Base-by-base conservation (phyloP, 1,139 yeast species). In the Candida glucosophila region DNA sequence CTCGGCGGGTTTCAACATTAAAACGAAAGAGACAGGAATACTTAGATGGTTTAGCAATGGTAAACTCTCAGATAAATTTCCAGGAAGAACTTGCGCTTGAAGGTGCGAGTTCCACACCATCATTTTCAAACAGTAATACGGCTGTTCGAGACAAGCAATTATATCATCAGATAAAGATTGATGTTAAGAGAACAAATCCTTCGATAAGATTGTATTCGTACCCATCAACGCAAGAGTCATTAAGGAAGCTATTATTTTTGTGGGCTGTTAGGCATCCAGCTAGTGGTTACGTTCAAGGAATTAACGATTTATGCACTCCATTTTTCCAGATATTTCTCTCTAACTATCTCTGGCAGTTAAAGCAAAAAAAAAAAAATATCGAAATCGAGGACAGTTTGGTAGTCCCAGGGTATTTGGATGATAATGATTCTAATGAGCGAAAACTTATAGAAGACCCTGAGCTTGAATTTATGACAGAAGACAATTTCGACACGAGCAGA, bases 261-360 rank as follows among this genome's bases (percentile, higher is more conserved):
- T 90, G 99, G 99, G 95, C 98, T 0, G 77, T 90, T 12, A 70
- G 98, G 34, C 98, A 92, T 47, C 98, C 99, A 1, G 96, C 97
- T 4, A 77, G 92, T 46, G 99, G 99, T 4, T 90, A 90, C 51
- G 99, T 90, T n/a, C 99, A 90, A 54, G 99, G 99, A 15, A 92
- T 90, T 30, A 90, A 90, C 49, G 99, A 90, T 52, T 64, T 90
- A 29, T 86, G 79, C 11, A 90, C 97, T 1, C 98, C 99, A 2
- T 86, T 92, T 49, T 88, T 71, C 51, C 95, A 90, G 50, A 78
- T 90, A 0, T 90, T 90, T 45, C 52, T 92, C 27, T 65, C 76
- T 3, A 77, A 78, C 33, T 88, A 88, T 47, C 41, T 77, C 22
- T 58, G 67, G 67, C 69, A 61, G 37, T 37, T 63, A 14, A 67